A percentile compares a stretch with the other conserved stretches of the same genome.
Evolutionary conservation across 1,284 basidiomycete species (phyloP).

Genomic region (Melampsora larici-populina): DNA sequence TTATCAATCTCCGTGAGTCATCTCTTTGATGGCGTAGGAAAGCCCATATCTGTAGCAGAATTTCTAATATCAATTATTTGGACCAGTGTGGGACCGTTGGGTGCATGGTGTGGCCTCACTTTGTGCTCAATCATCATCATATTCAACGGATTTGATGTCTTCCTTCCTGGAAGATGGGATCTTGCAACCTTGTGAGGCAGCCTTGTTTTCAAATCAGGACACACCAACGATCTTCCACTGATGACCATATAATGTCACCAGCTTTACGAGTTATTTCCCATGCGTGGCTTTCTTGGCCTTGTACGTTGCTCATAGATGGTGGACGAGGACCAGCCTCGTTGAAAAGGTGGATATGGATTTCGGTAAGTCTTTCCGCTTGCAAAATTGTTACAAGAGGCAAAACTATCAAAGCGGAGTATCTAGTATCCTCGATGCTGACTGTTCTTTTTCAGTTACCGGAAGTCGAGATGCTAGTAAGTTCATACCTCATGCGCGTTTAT

Average conservation of each 20-base stretch:
- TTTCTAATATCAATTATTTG: background rate
- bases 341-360: conserved; percentile 38
- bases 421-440: background rate
- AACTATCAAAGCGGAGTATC: background rate
- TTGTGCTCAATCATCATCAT: conserved; percentile 33
- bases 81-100: conserved; percentile 25
- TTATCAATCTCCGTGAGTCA: conserved; percentile 57
- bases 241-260: background rate
- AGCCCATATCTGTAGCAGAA: background rate
- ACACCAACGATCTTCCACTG: background rate
- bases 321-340: conserved; percentile 34
- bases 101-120: conserved; percentile 38
- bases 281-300: conserved; percentile 24
- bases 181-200: conserved; percentile 30
- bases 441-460: conserved; percentile 26
- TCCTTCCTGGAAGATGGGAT: conserved; percentile 31
- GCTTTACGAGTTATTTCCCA: conserved; percentile 39
- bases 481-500: background rate
- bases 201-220: background rate
- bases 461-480: conserved; percentile 32
- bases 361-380: conserved; percentile 9
- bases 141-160: conserved; percentile 41
- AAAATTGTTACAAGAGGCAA: background rate
- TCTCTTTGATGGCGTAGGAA: background rate
- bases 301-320: conserved; percentile 39